Evolutionary conservation across 805 yeast genomes (phyloP).

Genomic region (Candida succiphila): DNA sequence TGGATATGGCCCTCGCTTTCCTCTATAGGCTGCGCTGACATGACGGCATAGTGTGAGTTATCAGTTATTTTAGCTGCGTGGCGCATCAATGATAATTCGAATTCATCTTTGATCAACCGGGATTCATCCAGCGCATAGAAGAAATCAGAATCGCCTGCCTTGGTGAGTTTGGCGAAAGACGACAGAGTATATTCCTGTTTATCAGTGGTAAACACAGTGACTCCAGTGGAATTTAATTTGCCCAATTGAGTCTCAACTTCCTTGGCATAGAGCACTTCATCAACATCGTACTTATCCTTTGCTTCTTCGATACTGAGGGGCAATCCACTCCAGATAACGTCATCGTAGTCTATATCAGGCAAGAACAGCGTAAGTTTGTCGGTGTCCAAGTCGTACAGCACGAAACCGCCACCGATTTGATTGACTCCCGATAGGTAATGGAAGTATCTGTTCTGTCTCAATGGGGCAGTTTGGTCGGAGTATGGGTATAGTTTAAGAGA

Average conservation of each 20-base stretch:
- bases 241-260: slow-evolving; percentile 32
- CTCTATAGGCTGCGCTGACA: slow-evolving; percentile 88
- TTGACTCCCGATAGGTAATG: slow-evolving; percentile 79
- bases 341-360: slow-evolving; percentile 80
- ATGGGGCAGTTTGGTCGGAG: slow-evolving; percentile 67
- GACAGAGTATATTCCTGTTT: slow-evolving; percentile 32
- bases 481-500: slow-evolving; percentile 51
- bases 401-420: slow-evolving; percentile 61
- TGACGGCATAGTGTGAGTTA: slow-evolving; percentile 80
- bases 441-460: slow-evolving; percentile 89
- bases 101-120: slow-evolving; percentile 74
- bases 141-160: slow-evolving; percentile 36
- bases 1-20: slow-evolving; percentile 84
- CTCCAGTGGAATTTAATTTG: slow-evolving; percentile 17
- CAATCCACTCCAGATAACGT: slow-evolving; percentile 93
- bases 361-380: slow-evolving; percentile 64
- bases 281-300: slow-evolving; percentile 59
- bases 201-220: slow-evolving; percentile 42
- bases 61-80: slow-evolving; percentile 82
- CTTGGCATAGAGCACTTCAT: slow-evolving; percentile 58
- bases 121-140: slow-evolving; percentile 80
- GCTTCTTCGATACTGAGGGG: slow-evolving; percentile 70
- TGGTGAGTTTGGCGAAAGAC: slow-evolving; percentile 26
- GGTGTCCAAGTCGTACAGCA: slow-evolving; percentile 41
- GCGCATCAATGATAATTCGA: slow-evolving; percentile 65